phyloP scores from a whole-genome alignment of 2,329 filamentous ascomycete species.

The Botrytis medusae region DNA sequence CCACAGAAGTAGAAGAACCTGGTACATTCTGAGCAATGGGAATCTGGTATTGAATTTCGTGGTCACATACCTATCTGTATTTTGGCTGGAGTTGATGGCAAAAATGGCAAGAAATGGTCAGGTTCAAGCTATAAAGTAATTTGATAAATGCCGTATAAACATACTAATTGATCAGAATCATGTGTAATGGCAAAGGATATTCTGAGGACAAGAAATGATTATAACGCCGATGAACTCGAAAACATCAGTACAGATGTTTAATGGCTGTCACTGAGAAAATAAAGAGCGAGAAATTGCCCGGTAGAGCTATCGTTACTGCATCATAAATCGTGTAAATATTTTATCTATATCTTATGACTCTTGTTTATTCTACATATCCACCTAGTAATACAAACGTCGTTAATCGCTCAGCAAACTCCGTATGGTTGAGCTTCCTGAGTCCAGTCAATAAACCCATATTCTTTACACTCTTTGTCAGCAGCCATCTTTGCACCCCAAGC shows the following conservation, averaged over 20 bases:
- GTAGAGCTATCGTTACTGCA: conserved; percentile 10
- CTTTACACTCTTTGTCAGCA: conserved; percentile 41
- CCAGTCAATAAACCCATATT: conserved; percentile 48
- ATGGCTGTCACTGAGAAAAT: neutral
- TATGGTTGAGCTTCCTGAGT: conserved; percentile 31
- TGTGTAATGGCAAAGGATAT: neutral
- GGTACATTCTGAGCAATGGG: no score
- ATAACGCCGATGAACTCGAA: neutral
- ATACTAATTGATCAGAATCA: neutral
- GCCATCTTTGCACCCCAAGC: conserved; percentile 45
- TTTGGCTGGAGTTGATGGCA: no score
- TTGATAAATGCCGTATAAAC: neutral
- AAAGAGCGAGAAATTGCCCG: neutral
- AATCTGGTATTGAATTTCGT: no score
- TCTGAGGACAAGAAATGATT: neutral
- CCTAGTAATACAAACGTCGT: neutral
- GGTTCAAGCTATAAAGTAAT: neutral
- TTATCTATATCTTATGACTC: neutral
- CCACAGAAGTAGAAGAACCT: no score
- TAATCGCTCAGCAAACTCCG: neutral
- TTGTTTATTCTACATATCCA: neutral
- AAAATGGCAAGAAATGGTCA: no score
- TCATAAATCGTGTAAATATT: neutral
- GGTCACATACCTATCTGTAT: no score
- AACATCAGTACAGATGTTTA: neutral